Conservation (phyloP, 306 rosid species). For the Prunus dulcis region DNA sequence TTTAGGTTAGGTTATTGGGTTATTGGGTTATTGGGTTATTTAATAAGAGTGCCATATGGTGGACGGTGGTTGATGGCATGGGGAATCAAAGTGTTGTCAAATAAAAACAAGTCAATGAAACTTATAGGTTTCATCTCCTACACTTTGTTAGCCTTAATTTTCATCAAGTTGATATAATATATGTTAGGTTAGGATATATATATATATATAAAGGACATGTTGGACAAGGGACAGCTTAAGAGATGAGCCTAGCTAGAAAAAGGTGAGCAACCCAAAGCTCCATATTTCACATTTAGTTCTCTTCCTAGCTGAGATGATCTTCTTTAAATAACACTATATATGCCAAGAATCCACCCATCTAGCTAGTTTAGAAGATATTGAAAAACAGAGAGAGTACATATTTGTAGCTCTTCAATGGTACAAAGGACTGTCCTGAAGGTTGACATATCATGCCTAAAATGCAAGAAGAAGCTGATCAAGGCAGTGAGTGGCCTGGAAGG, state of each 20-base stretch:
- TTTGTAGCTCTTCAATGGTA: constrained; percentile 31
- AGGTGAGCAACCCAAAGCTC: constrained; percentile 9
- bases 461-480: constrained; percentile 57
- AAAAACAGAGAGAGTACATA: background rate
- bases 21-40: background rate
- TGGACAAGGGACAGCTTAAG: background rate
- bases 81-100: background rate
- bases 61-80: background rate
- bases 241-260: background rate
- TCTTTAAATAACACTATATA: background rate
- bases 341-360: background rate
- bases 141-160: background rate
- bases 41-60: background rate
- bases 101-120: constrained; percentile 1
- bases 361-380: background rate
- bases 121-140: background rate
- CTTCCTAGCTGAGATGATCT: background rate
- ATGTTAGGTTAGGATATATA: no score
- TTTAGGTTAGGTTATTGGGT: background rate
- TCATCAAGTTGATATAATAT: background rate
- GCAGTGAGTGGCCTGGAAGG: constrained; percentile 53
- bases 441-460: constrained; percentile 43
- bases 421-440: constrained; percentile 57
- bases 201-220: background rate
- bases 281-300: background rate